Evolutionary conservation across 2,329 filamentous ascomycete species (phyloP), one percentile per base, ranked within the genome.

Genomic region (Ceratocystis ficicola): DNA sequence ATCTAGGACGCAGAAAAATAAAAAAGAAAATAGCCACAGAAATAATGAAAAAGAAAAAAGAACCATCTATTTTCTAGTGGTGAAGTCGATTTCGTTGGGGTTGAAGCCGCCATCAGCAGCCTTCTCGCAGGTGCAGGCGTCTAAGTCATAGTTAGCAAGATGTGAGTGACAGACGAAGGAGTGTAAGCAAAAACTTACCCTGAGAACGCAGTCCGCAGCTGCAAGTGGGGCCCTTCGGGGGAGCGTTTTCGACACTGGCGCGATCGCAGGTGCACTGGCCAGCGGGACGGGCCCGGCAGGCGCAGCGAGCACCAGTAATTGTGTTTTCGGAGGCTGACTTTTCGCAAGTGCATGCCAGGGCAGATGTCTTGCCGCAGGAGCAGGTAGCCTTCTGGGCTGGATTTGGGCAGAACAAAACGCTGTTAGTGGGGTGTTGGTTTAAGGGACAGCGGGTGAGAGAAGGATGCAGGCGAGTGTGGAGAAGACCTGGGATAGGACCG

Each of bases 331-430:
- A 76, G 3, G 81, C 69, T 3, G 91, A 83, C 76, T 90, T 92
- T 72, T 84, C 84, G 79, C 93, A 96, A 69, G 80, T 88, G 83
- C 93, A 97, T 75, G 92, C 81, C 62, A 96, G 84, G 62, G 93
- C 93, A 3, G 86, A 84, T 74, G 94, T 83, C 80, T 96, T 86
- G 73, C 93, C 93, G 75, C 93, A 97, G 17, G 90, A 95, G 84
- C 91, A 96, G 68, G 80, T 86, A 7, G 85, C 85, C 76, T 86
- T 80, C 71, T 83, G 76, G 71, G 84, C 84, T 84, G 36, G 12
- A 32, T 15, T 50, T 32, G 28, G 46, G 70, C 57, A 22, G 25
- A 64, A 15, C 46, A 32, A 48, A 20, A 61, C 67, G 63, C 32
- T 17, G 48, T 65, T 68, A 60, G 55, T 44, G 32, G 6, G 7